Evolutionary conservation across 345 rosid genomes (phyloP).

Genomic region (Eucalyptus regnans): DNA sequence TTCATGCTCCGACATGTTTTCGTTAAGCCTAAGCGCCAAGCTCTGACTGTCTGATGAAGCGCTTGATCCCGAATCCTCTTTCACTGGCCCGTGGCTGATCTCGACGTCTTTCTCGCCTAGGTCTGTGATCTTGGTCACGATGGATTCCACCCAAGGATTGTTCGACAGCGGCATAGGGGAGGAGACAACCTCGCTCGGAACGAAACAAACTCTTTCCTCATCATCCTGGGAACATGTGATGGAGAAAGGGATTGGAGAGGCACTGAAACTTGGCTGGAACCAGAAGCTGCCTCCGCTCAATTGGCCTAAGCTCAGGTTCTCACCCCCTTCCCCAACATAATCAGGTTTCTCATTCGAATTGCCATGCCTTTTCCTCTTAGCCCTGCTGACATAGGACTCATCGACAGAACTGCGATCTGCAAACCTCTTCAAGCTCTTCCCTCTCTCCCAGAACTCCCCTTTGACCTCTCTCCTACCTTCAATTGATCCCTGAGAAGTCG

Average conservation of each 20-base stretch:
- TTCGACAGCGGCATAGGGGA: conserved; percentile 52
- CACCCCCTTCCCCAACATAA: conserved; percentile 22
- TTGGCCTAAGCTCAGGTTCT: conserved; percentile 30
- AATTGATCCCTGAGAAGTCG: conserved; percentile 15
- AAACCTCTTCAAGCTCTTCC: conserved; percentile 66
- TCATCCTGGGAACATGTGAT: conserved; percentile 60
- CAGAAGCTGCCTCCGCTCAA: conserved; percentile 44
- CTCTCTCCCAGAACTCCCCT: conserved; percentile 63
- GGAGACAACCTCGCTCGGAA: conserved; percentile 56
- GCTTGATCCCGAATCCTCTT: conserved; percentile 77
- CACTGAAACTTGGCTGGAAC: conserved; percentile 53
- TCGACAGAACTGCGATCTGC: conserved; percentile 52
- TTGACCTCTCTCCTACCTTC: conserved; percentile 41
- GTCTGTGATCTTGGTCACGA: conserved; percentile 60
- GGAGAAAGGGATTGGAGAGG: conserved; percentile 53
- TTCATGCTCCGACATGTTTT: conserved; percentile 26
- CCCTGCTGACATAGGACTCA: conserved; percentile 48
- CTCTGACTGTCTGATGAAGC: conserved; percentile 67
- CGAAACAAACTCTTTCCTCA: conserved; percentile 55
- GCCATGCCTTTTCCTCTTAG: conserved; percentile 56
- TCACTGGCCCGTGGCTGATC: conserved; percentile 41
- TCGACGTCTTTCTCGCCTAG: conserved; percentile 54
- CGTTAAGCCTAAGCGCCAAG: conserved; percentile 36
- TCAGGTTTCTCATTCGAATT: background rate
- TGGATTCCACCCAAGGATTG: conserved; percentile 77